A percentile compares a stretch with the other conserved stretches of the same genome.
Evolutionary conservation across 371 early-diverging fungal species (phyloP).

Genomic region (Fennellomyces sp.): DNA sequence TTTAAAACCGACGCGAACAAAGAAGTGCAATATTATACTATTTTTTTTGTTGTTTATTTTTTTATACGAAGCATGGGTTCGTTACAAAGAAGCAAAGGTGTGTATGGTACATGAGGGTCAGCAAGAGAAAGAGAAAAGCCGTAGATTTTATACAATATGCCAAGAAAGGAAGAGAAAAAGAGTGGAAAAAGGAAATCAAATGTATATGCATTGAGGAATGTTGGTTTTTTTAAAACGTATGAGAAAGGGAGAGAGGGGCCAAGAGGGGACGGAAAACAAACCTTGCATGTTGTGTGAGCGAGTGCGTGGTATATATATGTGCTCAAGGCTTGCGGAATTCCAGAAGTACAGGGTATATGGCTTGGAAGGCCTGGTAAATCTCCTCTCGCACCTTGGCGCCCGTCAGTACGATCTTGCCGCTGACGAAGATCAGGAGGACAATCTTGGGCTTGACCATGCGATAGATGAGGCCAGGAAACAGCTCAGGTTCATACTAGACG

Average conservation of each 20-base stretch:
- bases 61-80: too few species aligned
- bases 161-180: background rate
- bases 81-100: too few species aligned
- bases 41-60: too few species aligned
- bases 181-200: background rate
- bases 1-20: too few species aligned
- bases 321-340: conserved; percentile 83
- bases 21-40: too few species aligned
- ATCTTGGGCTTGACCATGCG: conserved; percentile 99
- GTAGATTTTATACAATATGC: too few species aligned
- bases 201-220: background rate
- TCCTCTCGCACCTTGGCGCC: conserved; percentile 99
- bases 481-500: conserved; percentile 98
- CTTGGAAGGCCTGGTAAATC: conserved; percentile 99
- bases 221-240: background rate
- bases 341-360: conserved; percentile 99
- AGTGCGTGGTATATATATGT: conserved; percentile 4
- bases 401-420: conserved; percentile 99
- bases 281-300: conserved; percentile 1
- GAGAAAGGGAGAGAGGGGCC: background rate
- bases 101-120: too few species aligned
- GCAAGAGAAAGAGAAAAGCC: too few species aligned
- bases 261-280: background rate
- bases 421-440: conserved; percentile 99
- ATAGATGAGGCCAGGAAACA: conserved; percentile 99